Evolutionary conservation across 1,139 yeast genomes (phyloP).

Genomic region (Lodderomyces metapsilosis): DNA sequence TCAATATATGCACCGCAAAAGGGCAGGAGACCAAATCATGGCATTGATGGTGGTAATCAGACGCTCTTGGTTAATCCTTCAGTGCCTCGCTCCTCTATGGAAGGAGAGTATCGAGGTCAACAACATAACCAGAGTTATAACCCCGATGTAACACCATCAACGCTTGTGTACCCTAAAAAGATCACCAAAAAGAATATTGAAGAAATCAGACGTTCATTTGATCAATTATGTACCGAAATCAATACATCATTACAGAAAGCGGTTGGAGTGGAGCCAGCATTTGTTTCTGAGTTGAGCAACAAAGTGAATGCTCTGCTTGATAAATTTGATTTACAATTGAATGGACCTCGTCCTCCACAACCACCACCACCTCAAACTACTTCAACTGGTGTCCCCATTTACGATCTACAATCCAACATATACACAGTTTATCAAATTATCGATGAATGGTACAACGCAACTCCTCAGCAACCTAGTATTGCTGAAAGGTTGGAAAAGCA

Average conservation of each 20-base stretch:
- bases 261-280: constrained; percentile 12
- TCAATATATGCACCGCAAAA: not conserved
- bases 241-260: constrained; percentile 8
- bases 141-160: too few species aligned
- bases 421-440: constrained; percentile 17
- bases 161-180: constrained; percentile 7
- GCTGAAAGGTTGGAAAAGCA: constrained; percentile 12
- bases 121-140: constrained; percentile 2
- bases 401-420: constrained; percentile 16
- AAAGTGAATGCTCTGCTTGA: constrained; percentile 10
- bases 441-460: constrained; percentile 17
- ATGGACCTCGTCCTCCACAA: constrained; percentile 9
- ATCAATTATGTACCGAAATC: constrained; percentile 9
- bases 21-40: constrained; percentile 1
- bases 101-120: too few species aligned
- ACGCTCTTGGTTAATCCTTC: not conserved
- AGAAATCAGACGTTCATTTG: constrained; percentile 10
- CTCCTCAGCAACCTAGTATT: constrained; percentile 12
- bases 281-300: constrained; percentile 9
- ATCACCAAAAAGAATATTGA: constrained; percentile 11
- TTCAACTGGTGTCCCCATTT: constrained; percentile 10
- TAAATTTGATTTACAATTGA: constrained; percentile 10
- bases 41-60: not conserved
- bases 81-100: too few species aligned
- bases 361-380: constrained; percentile 5